phyloP scores from a whole-genome alignment of 2,329 filamentous ascomycete species.

The Pseudogymnoascus destructans region DNA sequence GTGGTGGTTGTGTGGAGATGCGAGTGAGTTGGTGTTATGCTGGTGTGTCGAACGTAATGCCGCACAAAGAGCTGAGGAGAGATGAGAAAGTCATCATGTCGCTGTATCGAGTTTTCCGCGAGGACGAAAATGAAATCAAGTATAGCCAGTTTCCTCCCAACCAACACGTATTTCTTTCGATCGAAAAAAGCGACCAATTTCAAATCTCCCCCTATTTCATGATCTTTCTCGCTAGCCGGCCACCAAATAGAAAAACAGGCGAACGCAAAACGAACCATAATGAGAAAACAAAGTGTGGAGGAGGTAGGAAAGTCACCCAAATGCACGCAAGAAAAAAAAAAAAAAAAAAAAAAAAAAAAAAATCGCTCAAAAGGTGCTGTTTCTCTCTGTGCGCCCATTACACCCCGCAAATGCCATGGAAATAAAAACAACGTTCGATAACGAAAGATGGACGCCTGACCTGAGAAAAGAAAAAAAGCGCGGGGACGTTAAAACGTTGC shows the following conservation, averaged over 20 bases:
- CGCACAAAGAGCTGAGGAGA: background rate
- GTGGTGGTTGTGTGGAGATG: background rate
- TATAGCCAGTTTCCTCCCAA: conserved; percentile 1
- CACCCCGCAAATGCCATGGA: conserved; percentile 5
- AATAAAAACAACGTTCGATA: conserved; percentile 1
- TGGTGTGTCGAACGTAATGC: background rate
- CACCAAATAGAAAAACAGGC: background rate
- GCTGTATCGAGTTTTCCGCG: conserved; percentile 4
- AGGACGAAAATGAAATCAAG: conserved; percentile 3
- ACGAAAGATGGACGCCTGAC: background rate
- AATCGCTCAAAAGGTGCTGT: conserved; percentile 8
- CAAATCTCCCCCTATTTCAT: conserved; percentile 2
- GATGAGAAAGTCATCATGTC: conserved; percentile 3
- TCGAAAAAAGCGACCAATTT: background rate
- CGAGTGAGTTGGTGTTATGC: background rate
- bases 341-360: background rate
- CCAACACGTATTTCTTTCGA: background rate
- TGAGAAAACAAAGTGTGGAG: conserved; percentile 5
- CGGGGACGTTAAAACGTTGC: background rate
- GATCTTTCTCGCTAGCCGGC: background rate
- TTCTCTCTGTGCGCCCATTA: conserved; percentile 5
- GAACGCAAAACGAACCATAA: background rate
- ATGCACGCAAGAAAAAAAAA: conserved; percentile 5
- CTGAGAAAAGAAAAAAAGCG: background rate
- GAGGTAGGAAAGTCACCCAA: conserved; percentile 2